phyloP scores from a whole-genome alignment of 306 rosid species.

The Hylodesmum podocarpum region DNA sequence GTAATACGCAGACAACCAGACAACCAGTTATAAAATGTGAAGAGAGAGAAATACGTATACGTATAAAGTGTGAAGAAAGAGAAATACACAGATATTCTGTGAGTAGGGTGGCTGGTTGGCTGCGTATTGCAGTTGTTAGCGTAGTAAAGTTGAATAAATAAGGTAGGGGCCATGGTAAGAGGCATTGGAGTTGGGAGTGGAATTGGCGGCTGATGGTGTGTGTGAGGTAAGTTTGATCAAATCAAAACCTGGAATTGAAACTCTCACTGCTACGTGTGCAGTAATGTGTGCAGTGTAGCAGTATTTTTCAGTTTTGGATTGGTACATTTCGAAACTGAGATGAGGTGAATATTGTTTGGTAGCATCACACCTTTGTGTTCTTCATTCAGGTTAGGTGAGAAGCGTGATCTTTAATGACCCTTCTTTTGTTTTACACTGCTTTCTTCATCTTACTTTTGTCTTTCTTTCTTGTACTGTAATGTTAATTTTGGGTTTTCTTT shows the following conservation, averaged over 20 bases:
- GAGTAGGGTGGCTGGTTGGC: too few relatives aligned
- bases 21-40: too few relatives aligned
- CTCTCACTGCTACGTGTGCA: not conserved
- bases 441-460: not conserved
- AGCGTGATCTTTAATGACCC: not conserved
- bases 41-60: too few relatives aligned
- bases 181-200: conserved; percentile 35
- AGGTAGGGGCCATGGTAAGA: not conserved
- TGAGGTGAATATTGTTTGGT: not conserved
- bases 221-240: conserved; percentile 35
- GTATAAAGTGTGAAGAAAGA: too few relatives aligned
- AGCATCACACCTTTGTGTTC: conserved; percentile 6
- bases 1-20: too few relatives aligned
- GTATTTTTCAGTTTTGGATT: conserved; percentile 45
- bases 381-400: not conserved
- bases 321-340: conserved; percentile 8
- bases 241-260: conserved; percentile 31
- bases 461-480: too few relatives aligned
- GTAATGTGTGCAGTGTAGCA: conserved; percentile 17
- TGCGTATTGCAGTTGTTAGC: too few relatives aligned
- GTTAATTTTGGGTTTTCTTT: too few relatives aligned
- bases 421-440: not conserved
- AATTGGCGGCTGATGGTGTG: conserved; percentile 53
- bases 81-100: too few relatives aligned
- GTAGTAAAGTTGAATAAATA: conserved; percentile 4